Evolutionary conservation across 1,284 basidiomycete genomes (phyloP), one percentile per base, ranked within the genome.

Genomic region (Ceratobasidium sp.): DNA sequence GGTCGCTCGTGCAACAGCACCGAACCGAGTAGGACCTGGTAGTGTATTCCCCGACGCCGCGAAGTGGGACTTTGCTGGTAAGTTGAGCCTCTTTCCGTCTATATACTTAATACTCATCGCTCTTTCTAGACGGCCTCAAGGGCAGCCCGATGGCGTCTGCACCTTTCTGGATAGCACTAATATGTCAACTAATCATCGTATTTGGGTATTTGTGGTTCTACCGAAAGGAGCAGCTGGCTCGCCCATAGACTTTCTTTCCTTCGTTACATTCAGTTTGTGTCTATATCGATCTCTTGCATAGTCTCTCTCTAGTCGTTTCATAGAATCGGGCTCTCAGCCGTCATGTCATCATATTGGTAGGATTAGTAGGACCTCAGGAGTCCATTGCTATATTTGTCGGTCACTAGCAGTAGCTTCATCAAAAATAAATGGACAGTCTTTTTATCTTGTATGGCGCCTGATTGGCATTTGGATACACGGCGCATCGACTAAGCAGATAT

Each of bases 191-290:
- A 78, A 85, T 96, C 80, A 96, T 97, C 83, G 94, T 97, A 77
- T 86, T 93, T 79, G 96, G 96, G 28, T 97, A 97, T 87, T 96
- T 97, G 88, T 94, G 94, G 93, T 96, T 97, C 90, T 97, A 95
- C 85, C 92, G 94, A 84, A 94, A 94, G 86, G 94, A 95, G 85
- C 94, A 95, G 84, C 89, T 95, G 53, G 63, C 75, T 77, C 75
- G 75, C 75, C 75, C 75, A 56, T 77, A 77, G 55, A 67, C 64
- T 42, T 49, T 77, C 53, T 26, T 58, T 58, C 15, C 68, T 58
- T 70, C 33, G 23, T 81, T 42, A 60, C 28, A 39, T 69, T 53
- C 66, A 39, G 44, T 28, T 68, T 68, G 60, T 56, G 77, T 64
- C 58, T 58, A 64, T 78, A 78, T 70, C 68, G 49, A 70, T 66